phyloP scores from a whole-genome alignment of 106 monocot species.

The Posidonia australis region DNA sequence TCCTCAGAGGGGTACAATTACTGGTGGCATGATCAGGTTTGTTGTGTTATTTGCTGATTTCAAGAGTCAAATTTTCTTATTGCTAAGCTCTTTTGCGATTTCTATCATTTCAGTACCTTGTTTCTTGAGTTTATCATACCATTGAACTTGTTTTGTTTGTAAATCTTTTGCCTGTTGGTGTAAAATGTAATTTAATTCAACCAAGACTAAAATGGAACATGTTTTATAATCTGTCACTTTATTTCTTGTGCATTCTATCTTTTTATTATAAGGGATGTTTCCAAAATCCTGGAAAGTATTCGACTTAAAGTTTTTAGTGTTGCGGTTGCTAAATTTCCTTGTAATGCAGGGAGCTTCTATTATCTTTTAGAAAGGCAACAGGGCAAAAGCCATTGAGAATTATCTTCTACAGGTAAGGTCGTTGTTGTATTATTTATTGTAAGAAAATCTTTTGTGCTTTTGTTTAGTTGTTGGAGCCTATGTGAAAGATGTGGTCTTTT shows the following conservation, averaged over 20 bases:
- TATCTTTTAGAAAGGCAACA: slow-evolving; percentile 74
- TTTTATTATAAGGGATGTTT: neutral
- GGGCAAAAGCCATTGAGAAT: slow-evolving; percentile 81
- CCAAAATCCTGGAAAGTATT: neutral
- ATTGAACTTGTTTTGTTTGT: no score
- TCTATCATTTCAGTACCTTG: no score
- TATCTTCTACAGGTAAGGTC: slow-evolving; percentile 70
- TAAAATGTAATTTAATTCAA: no score
- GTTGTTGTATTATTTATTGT: neutral
- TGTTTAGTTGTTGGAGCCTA: no score
- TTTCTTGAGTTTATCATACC: no score
- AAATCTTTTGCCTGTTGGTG: no score
- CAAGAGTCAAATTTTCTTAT: no score
- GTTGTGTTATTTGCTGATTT: neutral
- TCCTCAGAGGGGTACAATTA: slow-evolving; percentile 58
- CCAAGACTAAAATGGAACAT: no score
- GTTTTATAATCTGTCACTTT: no score
- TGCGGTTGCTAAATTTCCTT: neutral
- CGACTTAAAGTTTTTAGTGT: no score
- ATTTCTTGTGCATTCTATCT: neutral
- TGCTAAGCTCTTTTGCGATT: no score
- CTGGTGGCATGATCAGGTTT: slow-evolving; percentile 90
- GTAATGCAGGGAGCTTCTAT: slow-evolving; percentile 58
- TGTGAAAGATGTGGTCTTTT: no score
- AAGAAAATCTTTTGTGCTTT: neutral